Conservation (phyloP, 169 alveolate genomes). For the Plasmodium vivax region DNA sequence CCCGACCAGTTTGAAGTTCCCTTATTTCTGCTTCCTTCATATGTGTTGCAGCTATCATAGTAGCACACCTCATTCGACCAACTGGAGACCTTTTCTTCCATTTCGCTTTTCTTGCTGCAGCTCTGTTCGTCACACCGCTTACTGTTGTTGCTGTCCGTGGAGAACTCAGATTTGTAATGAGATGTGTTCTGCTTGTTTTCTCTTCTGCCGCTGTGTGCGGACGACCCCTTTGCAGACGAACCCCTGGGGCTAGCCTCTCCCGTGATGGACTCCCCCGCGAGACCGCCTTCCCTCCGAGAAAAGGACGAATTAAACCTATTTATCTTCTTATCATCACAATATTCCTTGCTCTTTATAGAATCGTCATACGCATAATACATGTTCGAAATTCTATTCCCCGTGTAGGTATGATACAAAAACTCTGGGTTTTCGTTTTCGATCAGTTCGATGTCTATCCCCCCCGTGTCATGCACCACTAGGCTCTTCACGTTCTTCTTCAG, state of each 20-base stretch:
- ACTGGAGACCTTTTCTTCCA: conserved; percentile 4
- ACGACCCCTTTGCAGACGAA: not conserved
- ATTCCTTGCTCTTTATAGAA: conserved; percentile 14
- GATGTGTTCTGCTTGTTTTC: not conserved
- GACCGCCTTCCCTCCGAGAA: not conserved
- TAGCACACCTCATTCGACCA: not conserved
- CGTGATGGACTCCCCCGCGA: not conserved
- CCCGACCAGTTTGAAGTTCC: not conserved
- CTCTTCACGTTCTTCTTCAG: conserved; percentile 45
- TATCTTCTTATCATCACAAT: conserved; percentile 18
- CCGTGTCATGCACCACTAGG: conserved; percentile 64
- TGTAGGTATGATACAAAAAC: conserved; percentile 63
- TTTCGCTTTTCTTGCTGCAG: not conserved
- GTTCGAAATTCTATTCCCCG: conserved; percentile 65
- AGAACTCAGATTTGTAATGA: not conserved
- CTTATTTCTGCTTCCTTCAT: not conserved
- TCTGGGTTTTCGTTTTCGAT: conserved; percentile 71
- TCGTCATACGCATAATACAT: conserved; percentile 67
- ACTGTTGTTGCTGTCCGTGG: not conserved
- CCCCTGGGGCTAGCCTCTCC: not conserved
- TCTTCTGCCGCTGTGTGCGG: not conserved
- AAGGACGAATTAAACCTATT: conserved; percentile 19
- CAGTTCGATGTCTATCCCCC: conserved; percentile 63
- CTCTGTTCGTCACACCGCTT: not conserved
- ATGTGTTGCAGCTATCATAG: not conserved